Conservation (phyloP, 768 basidiomycete genomes). For the Kwoniella dejecticola region DNA sequence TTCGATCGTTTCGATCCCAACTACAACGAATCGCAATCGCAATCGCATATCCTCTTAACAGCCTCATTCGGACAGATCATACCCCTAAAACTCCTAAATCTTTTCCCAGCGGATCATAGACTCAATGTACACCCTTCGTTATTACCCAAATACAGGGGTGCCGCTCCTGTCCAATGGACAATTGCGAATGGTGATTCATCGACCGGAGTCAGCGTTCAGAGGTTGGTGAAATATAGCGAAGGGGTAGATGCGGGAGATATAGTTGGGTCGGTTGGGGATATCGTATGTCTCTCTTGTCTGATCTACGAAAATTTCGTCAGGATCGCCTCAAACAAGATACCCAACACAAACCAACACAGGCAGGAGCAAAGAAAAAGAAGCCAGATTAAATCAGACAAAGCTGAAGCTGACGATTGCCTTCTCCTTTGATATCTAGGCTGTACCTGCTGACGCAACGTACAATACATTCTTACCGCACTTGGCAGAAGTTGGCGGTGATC, state of each 20-base stretch:
- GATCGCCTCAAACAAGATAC: too few relatives aligned
- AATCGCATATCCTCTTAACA: conserved; percentile 67
- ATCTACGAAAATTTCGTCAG: too few relatives aligned
- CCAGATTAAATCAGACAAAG: too few relatives aligned
- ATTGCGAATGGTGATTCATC: conserved; percentile 67
- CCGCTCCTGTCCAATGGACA: conserved; percentile 84
- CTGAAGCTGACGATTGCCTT: too few relatives aligned
- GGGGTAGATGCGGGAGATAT: conserved; percentile 81
- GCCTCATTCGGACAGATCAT: conserved; percentile 91
- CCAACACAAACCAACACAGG: background rate
- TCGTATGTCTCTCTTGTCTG: conserved; percentile 60
- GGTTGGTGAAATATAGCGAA: conserved; percentile 65
- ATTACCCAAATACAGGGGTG: conserved; percentile 82
- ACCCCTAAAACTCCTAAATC: conserved; percentile 63
- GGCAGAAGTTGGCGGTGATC: conserved; percentile 66
- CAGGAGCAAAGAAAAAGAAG: background rate
- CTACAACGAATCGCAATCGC: too few relatives aligned
- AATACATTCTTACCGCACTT: conserved; percentile 63
- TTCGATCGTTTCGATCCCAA: conserved; percentile 53
- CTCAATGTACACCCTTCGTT: conserved; percentile 90
- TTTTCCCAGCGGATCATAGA: conserved; percentile 64
- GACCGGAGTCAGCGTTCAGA: conserved; percentile 74
- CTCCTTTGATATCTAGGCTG: too few relatives aligned
- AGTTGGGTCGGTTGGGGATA: conserved; percentile 60
- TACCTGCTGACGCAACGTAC: conserved; percentile 64